phyloP scores from a whole-genome alignment of 1,284 basidiomycete species.

The Sanghuangporus weigelae region DNA sequence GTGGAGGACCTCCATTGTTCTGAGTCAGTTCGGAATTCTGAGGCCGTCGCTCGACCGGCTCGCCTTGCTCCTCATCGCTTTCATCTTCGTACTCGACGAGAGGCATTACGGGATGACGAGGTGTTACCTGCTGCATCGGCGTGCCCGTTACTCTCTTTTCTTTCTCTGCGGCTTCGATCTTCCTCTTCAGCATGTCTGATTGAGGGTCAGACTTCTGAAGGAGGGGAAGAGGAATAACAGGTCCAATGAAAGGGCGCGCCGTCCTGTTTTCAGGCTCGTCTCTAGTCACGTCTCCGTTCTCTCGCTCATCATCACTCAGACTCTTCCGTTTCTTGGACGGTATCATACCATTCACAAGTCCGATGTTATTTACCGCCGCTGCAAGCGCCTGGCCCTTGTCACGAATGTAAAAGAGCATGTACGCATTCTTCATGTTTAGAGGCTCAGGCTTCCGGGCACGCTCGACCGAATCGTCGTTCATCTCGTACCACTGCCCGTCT shows the following conservation, averaged over 20 bases:
- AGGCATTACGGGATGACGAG: neutral
- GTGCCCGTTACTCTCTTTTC: constrained; percentile 21
- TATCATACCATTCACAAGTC: neutral
- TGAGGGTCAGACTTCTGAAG: constrained; percentile 46
- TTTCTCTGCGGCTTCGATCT: constrained; percentile 46
- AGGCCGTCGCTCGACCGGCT: neutral
- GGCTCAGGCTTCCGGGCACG: constrained; percentile 36
- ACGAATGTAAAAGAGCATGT: constrained; percentile 89
- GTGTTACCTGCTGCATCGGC: constrained; percentile 6
- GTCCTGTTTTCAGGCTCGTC: constrained; percentile 28
- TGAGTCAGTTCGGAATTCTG: neutral
- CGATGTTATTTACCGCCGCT: constrained; percentile 39
- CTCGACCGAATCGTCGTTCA: constrained; percentile 87
- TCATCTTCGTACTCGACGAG: constrained; percentile 16
- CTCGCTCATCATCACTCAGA: constrained; percentile 10
- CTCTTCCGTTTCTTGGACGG: constrained; percentile 10
- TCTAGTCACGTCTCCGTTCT: constrained; percentile 20
- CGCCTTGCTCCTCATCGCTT: constrained; percentile 14
- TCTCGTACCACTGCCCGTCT: constrained; percentile 79
- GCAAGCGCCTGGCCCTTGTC: constrained; percentile 69
- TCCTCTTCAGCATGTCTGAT: constrained; percentile 52
- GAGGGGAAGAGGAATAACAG: constrained; percentile 47
- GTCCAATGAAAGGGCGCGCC: constrained; percentile 55
- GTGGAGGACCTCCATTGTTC: neutral
- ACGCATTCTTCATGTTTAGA: constrained; percentile 75